phyloP scores from a whole-genome alignment of 352 stramenopile genomes.

The Phytophthora litchii region DNA sequence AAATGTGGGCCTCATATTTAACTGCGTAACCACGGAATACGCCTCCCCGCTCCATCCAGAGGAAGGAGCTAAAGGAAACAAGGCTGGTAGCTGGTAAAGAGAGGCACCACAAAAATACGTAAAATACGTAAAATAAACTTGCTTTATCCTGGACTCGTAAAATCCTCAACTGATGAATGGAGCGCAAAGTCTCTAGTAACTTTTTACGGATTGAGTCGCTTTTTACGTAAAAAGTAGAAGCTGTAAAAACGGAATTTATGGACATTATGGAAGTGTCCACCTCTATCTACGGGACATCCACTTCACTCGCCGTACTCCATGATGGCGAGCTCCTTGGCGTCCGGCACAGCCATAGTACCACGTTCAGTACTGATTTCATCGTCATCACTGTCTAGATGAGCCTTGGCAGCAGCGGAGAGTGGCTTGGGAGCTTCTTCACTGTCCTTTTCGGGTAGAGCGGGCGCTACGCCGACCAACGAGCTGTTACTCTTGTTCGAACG shows the following conservation, averaged over 20 bases:
- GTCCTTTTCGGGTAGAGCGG: slow-evolving; percentile 45
- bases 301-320: slow-evolving; percentile 79
- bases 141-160: neutral
- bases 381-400: slow-evolving; percentile 46
- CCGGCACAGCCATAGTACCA: slow-evolving; percentile 42
- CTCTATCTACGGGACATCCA: slow-evolving; percentile 23
- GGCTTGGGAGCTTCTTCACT: slow-evolving; percentile 19
- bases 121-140: neutral
- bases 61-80: slow-evolving; percentile 27
- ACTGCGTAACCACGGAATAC: slow-evolving; percentile 55
- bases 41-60: slow-evolving; percentile 27
- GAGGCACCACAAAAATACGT: slow-evolving; percentile 32
- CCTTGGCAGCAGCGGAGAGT: slow-evolving; percentile 33
- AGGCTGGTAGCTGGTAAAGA: slow-evolving; percentile 78
- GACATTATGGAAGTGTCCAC: slow-evolving; percentile 13
- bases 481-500: slow-evolving; percentile 62
- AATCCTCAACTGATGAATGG: slow-evolving; percentile 17
- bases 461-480: slow-evolving; percentile 58
- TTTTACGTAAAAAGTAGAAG: slow-evolving; percentile 26
- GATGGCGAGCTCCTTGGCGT: slow-evolving; percentile 72
- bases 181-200: neutral
- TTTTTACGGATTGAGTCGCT: slow-evolving; percentile 10
- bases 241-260: slow-evolving; percentile 29
- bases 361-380: slow-evolving; percentile 23
- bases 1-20: slow-evolving; percentile 79